Evolutionary conservation across 768 basidiomycete species (phyloP).

Genomic region (Russula sp.): DNA sequence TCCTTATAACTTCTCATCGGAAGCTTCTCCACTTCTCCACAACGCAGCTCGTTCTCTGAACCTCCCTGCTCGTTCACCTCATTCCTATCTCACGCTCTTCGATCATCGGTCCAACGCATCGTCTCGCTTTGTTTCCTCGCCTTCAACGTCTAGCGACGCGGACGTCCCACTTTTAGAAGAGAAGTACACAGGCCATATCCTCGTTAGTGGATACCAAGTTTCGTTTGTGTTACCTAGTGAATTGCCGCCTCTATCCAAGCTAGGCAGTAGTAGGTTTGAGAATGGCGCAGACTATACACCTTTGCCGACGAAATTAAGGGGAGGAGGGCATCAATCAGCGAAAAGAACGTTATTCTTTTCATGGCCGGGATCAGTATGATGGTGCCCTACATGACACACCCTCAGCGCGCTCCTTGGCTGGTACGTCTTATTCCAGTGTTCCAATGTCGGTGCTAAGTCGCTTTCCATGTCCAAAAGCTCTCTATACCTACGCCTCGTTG

Average conservation of each 20-base stretch:
- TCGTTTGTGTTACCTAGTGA: slow-evolving; percentile 72
- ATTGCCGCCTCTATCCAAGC: slow-evolving; percentile 40
- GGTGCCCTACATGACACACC: slow-evolving; percentile 64
- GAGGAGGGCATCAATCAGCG: slow-evolving; percentile 56
- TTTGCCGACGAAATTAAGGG: slow-evolving; percentile 21
- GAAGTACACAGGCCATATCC: slow-evolving; percentile 69
- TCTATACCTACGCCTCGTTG: slow-evolving; percentile 77
- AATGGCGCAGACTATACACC: slow-evolving; percentile 24
- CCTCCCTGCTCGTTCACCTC: slow-evolving; percentile 56
- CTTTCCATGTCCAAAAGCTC: slow-evolving; percentile 45
- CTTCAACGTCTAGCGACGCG: slow-evolving; percentile 34
- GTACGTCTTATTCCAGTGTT: slow-evolving; percentile 39
- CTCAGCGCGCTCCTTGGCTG: slow-evolving; percentile 72
- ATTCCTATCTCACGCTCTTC: slow-evolving; percentile 60
- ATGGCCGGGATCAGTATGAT: slow-evolving; percentile 80
- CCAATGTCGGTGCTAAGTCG: not conserved
- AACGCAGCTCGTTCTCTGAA: slow-evolving; percentile 68
- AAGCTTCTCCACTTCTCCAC: slow-evolving; percentile 58
- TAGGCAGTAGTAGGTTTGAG: slow-evolving; percentile 27
- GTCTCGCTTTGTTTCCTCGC: slow-evolving; percentile 40
- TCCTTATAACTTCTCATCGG: slow-evolving; percentile 72
- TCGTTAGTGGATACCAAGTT: slow-evolving; percentile 73
- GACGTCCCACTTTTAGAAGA: slow-evolving; percentile 51
- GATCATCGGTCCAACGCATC: slow-evolving; percentile 36
- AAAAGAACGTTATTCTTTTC: slow-evolving; percentile 62